phyloP scores from a whole-genome alignment of 129 eudicot genomes.

The Oenanthe sinensis region DNA sequence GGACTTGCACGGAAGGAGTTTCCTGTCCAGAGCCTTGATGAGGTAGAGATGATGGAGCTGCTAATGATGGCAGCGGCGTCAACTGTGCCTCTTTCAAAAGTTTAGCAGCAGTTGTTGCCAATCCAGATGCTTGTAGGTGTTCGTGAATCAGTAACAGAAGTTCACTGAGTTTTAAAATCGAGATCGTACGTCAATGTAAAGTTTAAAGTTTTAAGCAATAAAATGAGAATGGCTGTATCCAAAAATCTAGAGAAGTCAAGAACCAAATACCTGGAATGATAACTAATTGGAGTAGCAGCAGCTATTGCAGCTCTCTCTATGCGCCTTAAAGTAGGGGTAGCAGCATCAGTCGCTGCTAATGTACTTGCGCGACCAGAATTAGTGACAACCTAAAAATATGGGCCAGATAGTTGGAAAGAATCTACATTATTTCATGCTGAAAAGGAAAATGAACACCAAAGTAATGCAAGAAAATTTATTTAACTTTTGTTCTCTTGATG shows the following conservation, averaged over 20 bases:
- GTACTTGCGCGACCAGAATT: constrained; percentile 95
- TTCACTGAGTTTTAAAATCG: constrained; percentile 44
- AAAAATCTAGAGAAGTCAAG: not conserved
- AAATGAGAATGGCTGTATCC: not conserved
- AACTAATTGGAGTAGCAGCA: constrained; percentile 95
- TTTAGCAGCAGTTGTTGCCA: constrained; percentile 53
- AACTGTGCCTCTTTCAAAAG: constrained; percentile 87
- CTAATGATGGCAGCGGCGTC: constrained; percentile 70
- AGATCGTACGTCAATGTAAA: not conserved
- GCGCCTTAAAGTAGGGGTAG: constrained; percentile 94
- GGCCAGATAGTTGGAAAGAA: not conserved
- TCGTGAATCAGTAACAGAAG: constrained; percentile 88
- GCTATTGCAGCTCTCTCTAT: constrained; percentile 99
- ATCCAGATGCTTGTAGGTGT: constrained; percentile 88
- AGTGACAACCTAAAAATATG: constrained; percentile 60
- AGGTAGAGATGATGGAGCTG: constrained; percentile 71
- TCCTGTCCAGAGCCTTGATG: constrained; percentile 67
- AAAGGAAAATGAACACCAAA: not conserved
- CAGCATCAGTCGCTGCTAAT: constrained; percentile 96
- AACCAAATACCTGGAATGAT: constrained; percentile 56
- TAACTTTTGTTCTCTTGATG: not conserved
- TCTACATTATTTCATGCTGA: not conserved
- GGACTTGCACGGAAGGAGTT: constrained; percentile 44
- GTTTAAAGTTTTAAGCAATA: not conserved
- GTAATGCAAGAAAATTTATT: not conserved